Conservation (phyloP, 257 asterid genomes). For the Buddleja alternifolia region DNA sequence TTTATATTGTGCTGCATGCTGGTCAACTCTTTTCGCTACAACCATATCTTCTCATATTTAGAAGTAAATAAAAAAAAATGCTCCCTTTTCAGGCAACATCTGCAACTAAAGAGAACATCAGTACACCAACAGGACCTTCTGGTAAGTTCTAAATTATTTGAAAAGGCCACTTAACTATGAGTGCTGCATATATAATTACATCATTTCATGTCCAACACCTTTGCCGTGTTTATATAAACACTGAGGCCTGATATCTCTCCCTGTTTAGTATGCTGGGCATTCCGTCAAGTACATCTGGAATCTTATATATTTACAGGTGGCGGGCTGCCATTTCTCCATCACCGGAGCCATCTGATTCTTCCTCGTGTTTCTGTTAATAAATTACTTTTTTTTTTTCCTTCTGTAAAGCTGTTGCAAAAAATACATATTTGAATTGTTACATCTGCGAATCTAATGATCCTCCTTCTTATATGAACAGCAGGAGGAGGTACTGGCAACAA, state of each 20-base stretch:
- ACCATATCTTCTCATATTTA: neutral
- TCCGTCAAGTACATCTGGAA: neutral
- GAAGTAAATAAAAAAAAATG: conserved; percentile 4
- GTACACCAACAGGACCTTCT: conserved; percentile 59
- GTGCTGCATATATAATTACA: neutral
- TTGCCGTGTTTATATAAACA: neutral
- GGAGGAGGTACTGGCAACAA: conserved; percentile 52
- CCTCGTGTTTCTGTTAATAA: no score
- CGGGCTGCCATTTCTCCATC: neutral
- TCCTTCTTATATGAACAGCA: conserved; percentile 35
- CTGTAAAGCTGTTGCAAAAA: neutral
- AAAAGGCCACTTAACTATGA: conserved; percentile 9
- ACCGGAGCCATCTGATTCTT: conserved; percentile 2
- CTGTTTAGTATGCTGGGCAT: conserved; percentile 6
- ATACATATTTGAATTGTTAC: neutral
- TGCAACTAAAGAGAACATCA: conserved; percentile 46
- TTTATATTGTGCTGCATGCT: conserved; percentile 15
- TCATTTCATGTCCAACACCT: neutral
- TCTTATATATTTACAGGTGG: neutral
- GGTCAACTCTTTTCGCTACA: conserved; percentile 9
- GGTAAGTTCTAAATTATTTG: conserved; percentile 48
- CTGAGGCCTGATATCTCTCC: neutral
- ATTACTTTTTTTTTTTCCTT: neutral
- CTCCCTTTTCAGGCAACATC: conserved; percentile 55
- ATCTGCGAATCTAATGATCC: conserved; percentile 28